These are phyloP conservation scores for Austroboletus eburneus DNA, from an alignment of 768 basidiomycete species.

Conservation along the genomic window DNA sequence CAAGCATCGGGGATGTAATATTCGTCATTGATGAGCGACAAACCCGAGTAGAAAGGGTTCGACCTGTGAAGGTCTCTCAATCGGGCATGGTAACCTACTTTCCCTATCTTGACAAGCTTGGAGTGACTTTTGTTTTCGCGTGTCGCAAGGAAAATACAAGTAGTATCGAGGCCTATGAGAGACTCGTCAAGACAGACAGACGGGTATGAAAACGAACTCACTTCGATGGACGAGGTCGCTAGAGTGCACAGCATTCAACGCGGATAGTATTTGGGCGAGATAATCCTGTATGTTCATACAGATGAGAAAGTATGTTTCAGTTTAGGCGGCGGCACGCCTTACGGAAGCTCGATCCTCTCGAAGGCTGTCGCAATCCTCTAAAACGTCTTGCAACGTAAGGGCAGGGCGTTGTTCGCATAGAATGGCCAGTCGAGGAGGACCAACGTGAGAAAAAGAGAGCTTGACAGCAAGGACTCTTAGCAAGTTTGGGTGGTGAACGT, in stretches of 20 bases:
- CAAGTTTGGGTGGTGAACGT: conserved; percentile 63
- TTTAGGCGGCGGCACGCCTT: conserved; percentile 18
- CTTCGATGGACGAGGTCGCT: conserved; percentile 69
- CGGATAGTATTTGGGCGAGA: conserved; percentile 66
- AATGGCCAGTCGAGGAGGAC: conserved; percentile 54
- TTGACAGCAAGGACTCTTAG: conserved; percentile 65
- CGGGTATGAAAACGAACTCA: conserved; percentile 17
- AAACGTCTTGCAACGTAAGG: conserved; percentile 63
- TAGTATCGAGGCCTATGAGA: conserved; percentile 49
- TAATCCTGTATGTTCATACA: conserved; percentile 53
- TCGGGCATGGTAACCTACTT: conserved; percentile 65
- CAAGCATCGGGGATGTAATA: conserved; percentile 28
- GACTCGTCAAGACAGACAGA: neutral
- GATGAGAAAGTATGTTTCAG: neutral
- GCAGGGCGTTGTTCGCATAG: conserved; percentile 70
- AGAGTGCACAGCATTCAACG: conserved; percentile 62
- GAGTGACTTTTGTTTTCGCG: conserved; percentile 47
- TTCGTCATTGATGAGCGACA: conserved; percentile 16
- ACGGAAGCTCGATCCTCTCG: conserved; percentile 69
- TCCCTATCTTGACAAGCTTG: conserved; percentile 71
- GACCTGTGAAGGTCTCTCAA: conserved; percentile 81
- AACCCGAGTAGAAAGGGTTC: conserved; percentile 58
- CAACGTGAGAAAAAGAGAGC: conserved; percentile 47
- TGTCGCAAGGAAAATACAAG: conserved; percentile 57
- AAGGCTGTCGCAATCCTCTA: conserved; percentile 75